Base-by-base conservation (phyloP, 768 basidiomycete species). In the Leucocoprinus birnbaumii region DNA sequence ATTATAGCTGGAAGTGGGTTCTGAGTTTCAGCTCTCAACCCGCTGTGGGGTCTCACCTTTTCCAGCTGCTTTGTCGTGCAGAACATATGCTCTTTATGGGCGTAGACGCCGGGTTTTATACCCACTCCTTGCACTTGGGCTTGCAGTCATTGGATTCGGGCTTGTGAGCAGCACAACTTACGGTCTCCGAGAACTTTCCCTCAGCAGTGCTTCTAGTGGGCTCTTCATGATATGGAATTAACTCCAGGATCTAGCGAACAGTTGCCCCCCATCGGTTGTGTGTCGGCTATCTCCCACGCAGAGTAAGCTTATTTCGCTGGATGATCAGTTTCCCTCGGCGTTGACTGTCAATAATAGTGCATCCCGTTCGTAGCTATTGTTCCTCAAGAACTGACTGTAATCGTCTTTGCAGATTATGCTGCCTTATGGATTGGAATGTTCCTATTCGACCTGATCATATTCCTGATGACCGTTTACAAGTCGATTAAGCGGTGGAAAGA, bases 61-160 rank as follows among this genome's bases (percentile, higher is more conserved):
- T n/a, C 25, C 35, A 53, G 44, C 46, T 18, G 52, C 52, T 25
- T 24, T 53, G 24, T 16, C 44, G n/a, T 47, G 31, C 35, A 37
- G 77, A 18, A 74, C 73, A 3, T 71, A 74, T 53, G 77, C 76
- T 21, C 65, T 78, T 0, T 78, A 76, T 50, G 67, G 62, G 5
- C 68, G 69, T 6, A 67, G 46, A 43, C 58, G 61, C 6, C 48
- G 48, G 18, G 58, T 74, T 9, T 67, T 77, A 1, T 37, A 60
- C 0, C 52, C 70, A 16, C 59, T 71, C 9, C 55, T 64, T 26
- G 34, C 56, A 31, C 57, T 68, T 2, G 68, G 65, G 0, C 47
- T 68, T 19, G 61, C 58, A 4, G 68, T 66, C 9, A 62, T 73
- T 38, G 55, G 35, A 4, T 63, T 68, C 41, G 73, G 70, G 16